phyloP scores from a whole-genome alignment of 2,329 filamentous ascomycete species.

The Immersiporthe knoxdaviesiana region DNA sequence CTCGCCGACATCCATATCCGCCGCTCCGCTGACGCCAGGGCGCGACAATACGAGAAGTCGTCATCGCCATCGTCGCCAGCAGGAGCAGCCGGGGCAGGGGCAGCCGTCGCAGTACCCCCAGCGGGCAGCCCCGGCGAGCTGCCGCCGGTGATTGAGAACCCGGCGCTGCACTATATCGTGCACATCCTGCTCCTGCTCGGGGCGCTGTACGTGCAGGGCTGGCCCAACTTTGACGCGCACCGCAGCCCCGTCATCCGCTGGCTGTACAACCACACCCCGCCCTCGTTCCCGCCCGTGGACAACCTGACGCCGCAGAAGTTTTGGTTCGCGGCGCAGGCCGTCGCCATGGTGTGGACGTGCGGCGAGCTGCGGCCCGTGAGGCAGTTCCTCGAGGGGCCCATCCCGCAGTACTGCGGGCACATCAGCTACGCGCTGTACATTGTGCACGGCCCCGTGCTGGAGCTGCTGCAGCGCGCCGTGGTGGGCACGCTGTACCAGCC shows the following conservation, averaged over 20 bases:
- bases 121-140: slow-evolving; percentile 17
- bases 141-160: slow-evolving; percentile 24
- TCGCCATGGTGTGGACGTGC: slow-evolving; percentile 43
- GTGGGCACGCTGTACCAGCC: slow-evolving; percentile 36
- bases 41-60: slow-evolving; percentile 29
- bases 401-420: slow-evolving; percentile 59
- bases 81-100: not conserved
- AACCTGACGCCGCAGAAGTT: slow-evolving; percentile 41
- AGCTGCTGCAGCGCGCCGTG: slow-evolving; percentile 39
- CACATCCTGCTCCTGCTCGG: slow-evolving; percentile 37
- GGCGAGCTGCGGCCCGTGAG: slow-evolving; percentile 42
- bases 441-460: slow-evolving; percentile 57
- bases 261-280: slow-evolving; percentile 40
- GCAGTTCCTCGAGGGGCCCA: slow-evolving; percentile 47
- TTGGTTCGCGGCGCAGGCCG: slow-evolving; percentile 43
- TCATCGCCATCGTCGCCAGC: not conserved
- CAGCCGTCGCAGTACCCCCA: slow-evolving; percentile 11
- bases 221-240: slow-evolving; percentile 43
- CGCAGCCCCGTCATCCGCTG: slow-evolving; percentile 40
- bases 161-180: slow-evolving; percentile 29
- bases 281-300: slow-evolving; percentile 40
- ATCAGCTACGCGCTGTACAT: slow-evolving; percentile 63
- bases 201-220: slow-evolving; percentile 44
- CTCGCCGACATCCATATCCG: slow-evolving; percentile 49
- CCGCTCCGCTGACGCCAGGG: slow-evolving; percentile 34